Conservation (phyloP, 2,329 filamentous ascomycete species). For the Verticillium albo-atrum region DNA sequence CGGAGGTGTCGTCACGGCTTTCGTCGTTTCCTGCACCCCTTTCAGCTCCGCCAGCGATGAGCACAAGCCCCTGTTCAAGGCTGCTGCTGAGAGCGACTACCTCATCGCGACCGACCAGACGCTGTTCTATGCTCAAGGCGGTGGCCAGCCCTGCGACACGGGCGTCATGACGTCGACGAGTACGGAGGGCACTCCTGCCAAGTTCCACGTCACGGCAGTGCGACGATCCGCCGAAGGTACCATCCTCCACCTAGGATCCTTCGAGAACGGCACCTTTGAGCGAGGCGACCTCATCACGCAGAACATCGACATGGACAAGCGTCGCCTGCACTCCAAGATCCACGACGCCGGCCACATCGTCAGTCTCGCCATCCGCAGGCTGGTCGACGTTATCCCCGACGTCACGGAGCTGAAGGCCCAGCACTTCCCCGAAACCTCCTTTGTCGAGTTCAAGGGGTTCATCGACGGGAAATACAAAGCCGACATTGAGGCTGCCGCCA, state of each 20-base stretch:
- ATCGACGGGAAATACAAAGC: slow-evolving; percentile 62
- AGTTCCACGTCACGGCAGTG: slow-evolving; percentile 52
- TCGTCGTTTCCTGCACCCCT: neutral
- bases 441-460: slow-evolving; percentile 62
- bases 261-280: slow-evolving; percentile 33
- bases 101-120: slow-evolving; percentile 60
- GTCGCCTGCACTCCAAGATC: slow-evolving; percentile 60
- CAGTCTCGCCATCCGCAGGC: slow-evolving; percentile 59
- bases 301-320: slow-evolving; percentile 54
- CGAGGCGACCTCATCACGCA: slow-evolving; percentile 46
- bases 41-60: slow-evolving; percentile 24
- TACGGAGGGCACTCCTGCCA: slow-evolving; percentile 10
- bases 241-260: slow-evolving; percentile 64
- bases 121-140: slow-evolving; percentile 74
- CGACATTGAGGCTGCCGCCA: slow-evolving; percentile 55
- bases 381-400: slow-evolving; percentile 45
- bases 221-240: slow-evolving; percentile 51
- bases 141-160: slow-evolving; percentile 66
- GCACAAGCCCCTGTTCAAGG: slow-evolving; percentile 55
- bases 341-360: slow-evolving; percentile 74
- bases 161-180: slow-evolving; percentile 45
- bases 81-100: slow-evolving; percentile 42
- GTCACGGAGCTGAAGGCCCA: slow-evolving; percentile 68
- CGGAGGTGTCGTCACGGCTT: neutral
- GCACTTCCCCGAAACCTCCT: slow-evolving; percentile 64